A percentile compares a stretch with the other conserved stretches of the same genome.
These are phyloP conservation scores for Oenanthe javanica DNA, from an alignment of 140 eudicot species.

Conservation along the genomic window DNA sequence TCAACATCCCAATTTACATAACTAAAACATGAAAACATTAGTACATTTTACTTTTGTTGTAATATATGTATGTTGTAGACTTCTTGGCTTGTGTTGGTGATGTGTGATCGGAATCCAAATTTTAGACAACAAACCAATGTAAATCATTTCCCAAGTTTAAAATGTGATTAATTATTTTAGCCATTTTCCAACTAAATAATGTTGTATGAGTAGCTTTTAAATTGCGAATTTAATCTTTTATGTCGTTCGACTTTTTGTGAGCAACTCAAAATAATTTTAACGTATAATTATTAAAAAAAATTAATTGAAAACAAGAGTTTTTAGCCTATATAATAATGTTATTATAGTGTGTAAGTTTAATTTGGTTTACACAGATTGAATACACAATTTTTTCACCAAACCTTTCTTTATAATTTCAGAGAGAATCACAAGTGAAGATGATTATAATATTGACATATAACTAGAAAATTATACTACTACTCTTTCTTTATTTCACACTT, in stretches of 20 bases:
- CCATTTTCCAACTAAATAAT: neutral
- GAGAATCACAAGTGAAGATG: neutral
- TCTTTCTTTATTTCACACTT: constrained; percentile 2
- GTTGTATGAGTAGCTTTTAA: neutral
- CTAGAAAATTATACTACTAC: neutral
- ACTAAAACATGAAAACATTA: neutral
- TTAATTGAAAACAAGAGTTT: too few species aligned
- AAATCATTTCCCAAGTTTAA: neutral
- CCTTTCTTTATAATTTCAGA: neutral
- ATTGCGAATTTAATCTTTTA: too few species aligned
- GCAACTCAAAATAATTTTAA: too few species aligned
- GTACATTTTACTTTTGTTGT: neutral
- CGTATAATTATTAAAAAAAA: too few species aligned
- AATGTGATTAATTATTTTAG: neutral
- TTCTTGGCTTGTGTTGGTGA: neutral
- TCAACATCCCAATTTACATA: neutral
- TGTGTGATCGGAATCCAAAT: neutral
- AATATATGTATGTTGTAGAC: too few species aligned
- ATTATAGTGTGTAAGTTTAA: too few species aligned
- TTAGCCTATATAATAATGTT: too few species aligned
- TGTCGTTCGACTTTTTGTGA: too few species aligned
- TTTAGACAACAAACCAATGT: neutral
- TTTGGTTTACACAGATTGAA: too few species aligned
- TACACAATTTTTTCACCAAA: too few species aligned
- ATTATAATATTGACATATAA: neutral